Evolutionary conservation across 768 basidiomycete species (phyloP).

Genomic region (Tephrocybe sp.): DNA sequence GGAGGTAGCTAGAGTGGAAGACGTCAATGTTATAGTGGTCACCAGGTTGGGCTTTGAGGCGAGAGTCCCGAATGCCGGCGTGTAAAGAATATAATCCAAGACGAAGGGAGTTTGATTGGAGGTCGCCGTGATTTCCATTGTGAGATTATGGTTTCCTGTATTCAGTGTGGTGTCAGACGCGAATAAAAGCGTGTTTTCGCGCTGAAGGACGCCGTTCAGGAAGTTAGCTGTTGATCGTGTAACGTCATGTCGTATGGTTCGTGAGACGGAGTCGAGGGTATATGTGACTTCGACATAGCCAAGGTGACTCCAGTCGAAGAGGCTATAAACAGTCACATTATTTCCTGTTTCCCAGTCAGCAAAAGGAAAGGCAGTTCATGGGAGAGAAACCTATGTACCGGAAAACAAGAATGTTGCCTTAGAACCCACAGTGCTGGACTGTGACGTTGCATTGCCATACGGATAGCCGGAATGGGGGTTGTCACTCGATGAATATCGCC

Average conservation of each 20-base stretch:
- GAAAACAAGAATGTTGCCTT: constrained; percentile 25
- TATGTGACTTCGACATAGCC: constrained; percentile 21
- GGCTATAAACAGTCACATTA: constrained; percentile 23
- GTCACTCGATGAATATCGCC: constrained; percentile 15
- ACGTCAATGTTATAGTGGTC: neutral
- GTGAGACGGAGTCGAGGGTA: constrained; percentile 21
- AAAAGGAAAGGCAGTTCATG: neutral
- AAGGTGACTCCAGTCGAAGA: constrained; percentile 23
- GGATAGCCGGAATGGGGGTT: constrained; percentile 21
- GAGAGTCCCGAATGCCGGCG: constrained; percentile 19
- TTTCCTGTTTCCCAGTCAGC: constrained; percentile 14
- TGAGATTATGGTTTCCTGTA: constrained; percentile 23
- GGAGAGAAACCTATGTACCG: constrained; percentile 17
- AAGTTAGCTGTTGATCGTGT: constrained; percentile 19
- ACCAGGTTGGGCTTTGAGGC: constrained; percentile 2
- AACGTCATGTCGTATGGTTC: constrained; percentile 19
- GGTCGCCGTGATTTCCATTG: constrained; percentile 22
- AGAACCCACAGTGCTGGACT: constrained; percentile 16
- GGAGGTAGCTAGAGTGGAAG: neutral
- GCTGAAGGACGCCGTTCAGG: constrained; percentile 19
- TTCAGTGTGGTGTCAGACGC: constrained; percentile 19
- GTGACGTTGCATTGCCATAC: constrained; percentile 27
- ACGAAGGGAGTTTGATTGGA: constrained; percentile 21
- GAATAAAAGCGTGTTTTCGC: constrained; percentile 24
- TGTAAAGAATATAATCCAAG: constrained; percentile 27